phyloP scores from a whole-genome alignment of 2,329 filamentous ascomycete genomes.

The Monilinia fructigena region DNA sequence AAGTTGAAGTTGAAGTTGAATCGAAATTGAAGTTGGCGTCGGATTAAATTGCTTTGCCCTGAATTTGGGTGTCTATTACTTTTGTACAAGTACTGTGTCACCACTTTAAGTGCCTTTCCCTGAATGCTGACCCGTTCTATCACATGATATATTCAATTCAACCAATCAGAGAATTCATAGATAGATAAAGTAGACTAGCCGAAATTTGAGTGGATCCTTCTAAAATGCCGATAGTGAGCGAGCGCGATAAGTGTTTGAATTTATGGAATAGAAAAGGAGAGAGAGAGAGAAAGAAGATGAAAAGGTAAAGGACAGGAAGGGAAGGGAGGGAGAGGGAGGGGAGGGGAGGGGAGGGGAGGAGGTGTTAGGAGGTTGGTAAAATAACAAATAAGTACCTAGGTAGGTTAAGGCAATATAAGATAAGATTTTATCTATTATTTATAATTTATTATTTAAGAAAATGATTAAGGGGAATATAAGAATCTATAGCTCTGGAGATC shows the following conservation, averaged over 20 bases:
- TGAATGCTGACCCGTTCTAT: not conserved
- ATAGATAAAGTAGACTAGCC: not conserved
- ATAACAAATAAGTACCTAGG: too few species aligned
- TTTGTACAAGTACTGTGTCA: not conserved
- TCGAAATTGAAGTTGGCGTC: not conserved
- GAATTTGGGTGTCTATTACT: not conserved
- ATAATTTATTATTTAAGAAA: too few species aligned
- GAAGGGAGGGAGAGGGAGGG: not conserved
- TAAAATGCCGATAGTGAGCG: not conserved
- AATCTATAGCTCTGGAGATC: too few species aligned
- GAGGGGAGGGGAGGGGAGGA: too few species aligned
- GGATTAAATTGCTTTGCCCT: not conserved
- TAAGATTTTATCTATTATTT: too few species aligned
- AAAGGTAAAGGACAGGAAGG: not conserved
- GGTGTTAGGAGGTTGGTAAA: too few species aligned
- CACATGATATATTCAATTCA: not conserved
- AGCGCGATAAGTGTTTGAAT: conserved; percentile 6
- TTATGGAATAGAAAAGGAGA: not conserved
- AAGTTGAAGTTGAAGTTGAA: not conserved
- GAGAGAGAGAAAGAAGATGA: not conserved
- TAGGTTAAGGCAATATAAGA: too few species aligned
- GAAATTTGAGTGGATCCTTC: conserved; percentile 7
- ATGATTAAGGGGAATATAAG: too few species aligned
- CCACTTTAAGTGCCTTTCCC: conserved; percentile 2
- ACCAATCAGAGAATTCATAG: not conserved